Evolutionary conservation across 1,139 yeast genomes (phyloP).

Genomic region (Hemisphaericaspora subhashii): DNA sequence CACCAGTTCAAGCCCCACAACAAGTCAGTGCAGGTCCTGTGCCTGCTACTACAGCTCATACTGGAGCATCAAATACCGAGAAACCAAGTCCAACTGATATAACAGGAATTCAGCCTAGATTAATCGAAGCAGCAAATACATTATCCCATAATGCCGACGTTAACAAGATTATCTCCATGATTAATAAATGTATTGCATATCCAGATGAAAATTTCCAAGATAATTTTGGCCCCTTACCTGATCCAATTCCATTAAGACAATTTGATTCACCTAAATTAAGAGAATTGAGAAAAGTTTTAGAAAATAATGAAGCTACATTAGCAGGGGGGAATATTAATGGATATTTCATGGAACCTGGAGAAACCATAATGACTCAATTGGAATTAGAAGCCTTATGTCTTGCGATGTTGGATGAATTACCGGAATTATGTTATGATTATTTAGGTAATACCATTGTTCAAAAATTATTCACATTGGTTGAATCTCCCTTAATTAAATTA

Average conservation of each 20-base stretch:
- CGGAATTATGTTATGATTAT: conserved; percentile 89
- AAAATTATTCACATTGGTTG: conserved; percentile 72
- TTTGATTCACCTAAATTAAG: conserved; percentile 85
- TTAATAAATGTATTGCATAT: conserved; percentile 31
- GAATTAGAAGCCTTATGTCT: conserved; percentile 83
- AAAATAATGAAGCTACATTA: conserved; percentile 34
- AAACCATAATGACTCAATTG: conserved; percentile 29
- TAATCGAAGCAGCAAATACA: conserved; percentile 23
- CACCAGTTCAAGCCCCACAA: conserved; percentile 2
- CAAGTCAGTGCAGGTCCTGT: conserved; percentile 3
- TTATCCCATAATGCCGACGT: conserved; percentile 26
- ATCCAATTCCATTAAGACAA: conserved; percentile 59
- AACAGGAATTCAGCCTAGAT: conserved; percentile 22
- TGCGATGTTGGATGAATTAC: conserved; percentile 85
- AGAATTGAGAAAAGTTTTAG: conserved; percentile 58
- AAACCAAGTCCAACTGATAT: conserved; percentile 28
- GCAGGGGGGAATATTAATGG: conserved; percentile 4
- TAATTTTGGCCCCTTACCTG: conserved; percentile 72
- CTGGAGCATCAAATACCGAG: conserved; percentile 1
- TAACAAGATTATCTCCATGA: conserved; percentile 32
- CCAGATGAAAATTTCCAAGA: conserved; percentile 37
- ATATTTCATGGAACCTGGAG: too few species aligned
- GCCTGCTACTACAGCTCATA: conserved; percentile 1
- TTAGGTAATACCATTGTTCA: conserved; percentile 96
- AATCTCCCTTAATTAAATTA: conserved; percentile 68